These are phyloP conservation scores for Aspergillus arachidicola DNA, from an alignment of 2,329 filamentous ascomycete genomes.

Conservation along the genomic window DNA sequence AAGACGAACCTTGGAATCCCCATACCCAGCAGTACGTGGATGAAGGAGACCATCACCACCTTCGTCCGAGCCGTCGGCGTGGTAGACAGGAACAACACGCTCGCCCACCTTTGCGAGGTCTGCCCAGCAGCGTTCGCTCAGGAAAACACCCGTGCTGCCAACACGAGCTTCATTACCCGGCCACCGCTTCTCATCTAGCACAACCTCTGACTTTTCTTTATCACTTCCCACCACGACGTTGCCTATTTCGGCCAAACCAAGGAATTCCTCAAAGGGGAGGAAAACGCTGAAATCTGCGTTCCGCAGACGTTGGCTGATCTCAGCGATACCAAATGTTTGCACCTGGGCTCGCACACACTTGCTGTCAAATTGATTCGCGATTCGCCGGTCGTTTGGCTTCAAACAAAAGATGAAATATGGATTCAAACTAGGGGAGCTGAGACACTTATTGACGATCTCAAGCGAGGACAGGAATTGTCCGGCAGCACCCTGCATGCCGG, in stretches of 20 bases:
- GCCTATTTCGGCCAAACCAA: constrained; percentile 83
- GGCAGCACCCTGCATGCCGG: constrained; percentile 75
- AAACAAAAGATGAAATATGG: constrained; percentile 96
- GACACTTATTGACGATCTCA: constrained; percentile 85
- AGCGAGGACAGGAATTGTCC: constrained; percentile 88
- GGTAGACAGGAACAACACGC: constrained; percentile 58
- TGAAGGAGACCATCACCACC: constrained; percentile 64
- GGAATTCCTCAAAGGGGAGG: constrained; percentile 91
- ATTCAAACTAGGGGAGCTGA: constrained; percentile 81
- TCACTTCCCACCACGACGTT: constrained; percentile 88
- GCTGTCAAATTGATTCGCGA: constrained; percentile 98
- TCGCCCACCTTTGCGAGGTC: constrained; percentile 79
- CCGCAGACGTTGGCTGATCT: constrained; percentile 90
- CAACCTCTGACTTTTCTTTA: constrained; percentile 83
- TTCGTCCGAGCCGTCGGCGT: constrained; percentile 56
- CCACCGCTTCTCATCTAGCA: constrained; percentile 93
- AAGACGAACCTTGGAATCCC: constrained; percentile 59
- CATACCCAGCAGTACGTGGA: constrained; percentile 43
- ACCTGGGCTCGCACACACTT: constrained; percentile 95
- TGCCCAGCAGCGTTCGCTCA: constrained; percentile 95
- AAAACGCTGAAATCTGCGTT: constrained; percentile 96
- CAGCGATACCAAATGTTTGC: constrained; percentile 92
- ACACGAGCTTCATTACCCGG: constrained; percentile 86
- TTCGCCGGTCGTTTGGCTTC: constrained; percentile 94
- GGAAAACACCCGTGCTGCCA: constrained; percentile 89